phyloP scores from a whole-genome alignment of 202 grass and related monocot genomes.

The Miscanthus sacchariflorus region DNA sequence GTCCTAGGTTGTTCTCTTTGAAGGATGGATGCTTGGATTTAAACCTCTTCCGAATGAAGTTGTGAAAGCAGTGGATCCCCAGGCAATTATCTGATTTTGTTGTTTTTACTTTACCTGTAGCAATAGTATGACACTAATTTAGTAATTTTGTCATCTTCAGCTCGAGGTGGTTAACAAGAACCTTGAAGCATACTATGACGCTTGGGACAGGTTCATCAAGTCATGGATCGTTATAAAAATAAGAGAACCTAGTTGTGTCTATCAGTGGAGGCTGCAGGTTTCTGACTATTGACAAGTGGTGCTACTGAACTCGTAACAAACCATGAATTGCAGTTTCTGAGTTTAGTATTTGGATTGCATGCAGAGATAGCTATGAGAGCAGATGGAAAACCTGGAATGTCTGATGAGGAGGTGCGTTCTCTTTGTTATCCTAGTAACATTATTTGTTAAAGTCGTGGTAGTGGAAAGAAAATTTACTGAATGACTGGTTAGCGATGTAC shows the following conservation, averaged over 20 bases:
- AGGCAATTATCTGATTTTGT: constrained; percentile 53
- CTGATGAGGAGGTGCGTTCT: constrained; percentile 76
- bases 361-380: constrained; percentile 96
- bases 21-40: constrained; percentile 99
- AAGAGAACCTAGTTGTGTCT: constrained; percentile 86
- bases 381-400: constrained; percentile 98
- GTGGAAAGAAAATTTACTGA: constrained; percentile 20
- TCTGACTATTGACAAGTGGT: constrained; percentile 29
- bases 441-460: constrained; percentile 10
- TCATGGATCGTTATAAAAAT: constrained; percentile 99
- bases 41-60: constrained; percentile 92
- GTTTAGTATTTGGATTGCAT: constrained; percentile 54
- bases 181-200: constrained; percentile 84
- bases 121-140: constrained; percentile 20
- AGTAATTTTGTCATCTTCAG: constrained; percentile 55
- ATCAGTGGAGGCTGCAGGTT: constrained; percentile 93
- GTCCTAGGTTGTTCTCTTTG: constrained; percentile 91
- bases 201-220: constrained; percentile 93
- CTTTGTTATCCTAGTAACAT: constrained; percentile 12
- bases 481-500: background rate
- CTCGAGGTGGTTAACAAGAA: constrained; percentile 94
- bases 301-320: background rate
- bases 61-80: constrained; percentile 88
- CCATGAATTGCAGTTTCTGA: constrained; percentile 36
- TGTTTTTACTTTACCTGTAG: constrained; percentile 1